Percentiles rank a stretch among this genome's conserved stretches.
Conservation (phyloP, 169 alveolate species). For the Babesia divergens region DNA sequence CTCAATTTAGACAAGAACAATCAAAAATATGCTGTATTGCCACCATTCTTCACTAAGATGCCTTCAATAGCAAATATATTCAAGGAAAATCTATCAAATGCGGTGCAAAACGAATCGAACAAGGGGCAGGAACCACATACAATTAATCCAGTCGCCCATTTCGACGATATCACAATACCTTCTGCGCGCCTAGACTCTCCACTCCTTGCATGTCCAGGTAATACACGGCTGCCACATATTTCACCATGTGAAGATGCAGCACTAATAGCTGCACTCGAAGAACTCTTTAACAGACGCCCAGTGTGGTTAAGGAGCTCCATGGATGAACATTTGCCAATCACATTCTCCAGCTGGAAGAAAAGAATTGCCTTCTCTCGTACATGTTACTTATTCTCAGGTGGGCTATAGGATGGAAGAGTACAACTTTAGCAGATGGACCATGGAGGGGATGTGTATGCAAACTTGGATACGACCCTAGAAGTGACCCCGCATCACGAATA, state of each 20-base stretch:
- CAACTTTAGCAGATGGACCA: slow-evolving; percentile 51
- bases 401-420: background rate
- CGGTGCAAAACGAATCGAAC: background rate
- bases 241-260: slow-evolving; percentile 16
- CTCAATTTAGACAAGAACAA: background rate
- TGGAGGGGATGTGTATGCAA: slow-evolving; percentile 66
- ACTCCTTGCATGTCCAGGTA: slow-evolving; percentile 46
- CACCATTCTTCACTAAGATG: slow-evolving; percentile 56
- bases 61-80: slow-evolving; percentile 35
- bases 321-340: slow-evolving; percentile 42
- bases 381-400: slow-evolving; percentile 61
- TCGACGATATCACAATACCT: slow-evolving; percentile 39
- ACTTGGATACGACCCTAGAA: slow-evolving; percentile 66
- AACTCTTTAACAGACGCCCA: slow-evolving; percentile 33
- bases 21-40: slow-evolving; percentile 7
- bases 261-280: slow-evolving; percentile 23
- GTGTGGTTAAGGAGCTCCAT: slow-evolving; percentile 49
- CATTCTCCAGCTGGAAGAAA: slow-evolving; percentile 57
- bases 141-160: slow-evolving; percentile 56
- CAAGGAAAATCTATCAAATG: background rate
- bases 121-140: slow-evolving; percentile 5
- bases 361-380: slow-evolving; percentile 52
- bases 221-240: background rate
- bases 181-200: slow-evolving; percentile 32
- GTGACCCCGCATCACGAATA: slow-evolving; percentile 14